These are phyloP conservation scores for Pichia membranifaciens DNA, from an alignment of 805 yeast species.

Conservation along the genomic window DNA sequence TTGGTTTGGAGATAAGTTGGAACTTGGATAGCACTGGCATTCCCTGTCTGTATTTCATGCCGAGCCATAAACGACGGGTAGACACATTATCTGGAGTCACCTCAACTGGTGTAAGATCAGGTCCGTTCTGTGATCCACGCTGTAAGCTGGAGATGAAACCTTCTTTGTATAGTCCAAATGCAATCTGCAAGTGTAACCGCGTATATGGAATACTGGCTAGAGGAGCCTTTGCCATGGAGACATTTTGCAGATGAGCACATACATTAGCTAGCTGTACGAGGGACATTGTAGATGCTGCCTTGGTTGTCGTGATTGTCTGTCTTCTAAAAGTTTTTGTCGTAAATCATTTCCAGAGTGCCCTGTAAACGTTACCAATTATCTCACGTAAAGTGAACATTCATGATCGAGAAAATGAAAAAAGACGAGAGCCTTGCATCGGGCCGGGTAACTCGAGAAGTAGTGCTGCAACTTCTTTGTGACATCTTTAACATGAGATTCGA, in stretches of 20 bases:
- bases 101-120: constrained; percentile 69
- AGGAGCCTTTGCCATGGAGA: constrained; percentile 66
- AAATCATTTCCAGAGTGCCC: too few species aligned
- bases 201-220: constrained; percentile 80
- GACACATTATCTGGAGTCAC: constrained; percentile 84
- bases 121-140: constrained; percentile 79
- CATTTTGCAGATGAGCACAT: constrained; percentile 87
- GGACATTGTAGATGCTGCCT: constrained; percentile 52
- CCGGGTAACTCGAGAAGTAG: too few species aligned
- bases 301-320: too few species aligned
- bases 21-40: constrained; percentile 70
- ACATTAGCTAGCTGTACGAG: constrained; percentile 76
- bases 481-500: too few species aligned
- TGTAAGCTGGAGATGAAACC: constrained; percentile 84
- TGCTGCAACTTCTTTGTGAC: too few species aligned
- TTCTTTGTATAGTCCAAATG: constrained; percentile 79
- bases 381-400: neutral
- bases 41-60: constrained; percentile 79
- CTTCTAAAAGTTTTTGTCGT: too few species aligned
- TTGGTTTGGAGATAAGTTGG: constrained; percentile 77
- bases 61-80: constrained; percentile 85
- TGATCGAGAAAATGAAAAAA: neutral
- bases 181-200: constrained; percentile 74
- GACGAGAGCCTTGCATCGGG: neutral
- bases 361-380: too few species aligned